Evolutionary conservation across 1,284 basidiomycete species (phyloP).

Genomic region (Calocybe gambosa): DNA sequence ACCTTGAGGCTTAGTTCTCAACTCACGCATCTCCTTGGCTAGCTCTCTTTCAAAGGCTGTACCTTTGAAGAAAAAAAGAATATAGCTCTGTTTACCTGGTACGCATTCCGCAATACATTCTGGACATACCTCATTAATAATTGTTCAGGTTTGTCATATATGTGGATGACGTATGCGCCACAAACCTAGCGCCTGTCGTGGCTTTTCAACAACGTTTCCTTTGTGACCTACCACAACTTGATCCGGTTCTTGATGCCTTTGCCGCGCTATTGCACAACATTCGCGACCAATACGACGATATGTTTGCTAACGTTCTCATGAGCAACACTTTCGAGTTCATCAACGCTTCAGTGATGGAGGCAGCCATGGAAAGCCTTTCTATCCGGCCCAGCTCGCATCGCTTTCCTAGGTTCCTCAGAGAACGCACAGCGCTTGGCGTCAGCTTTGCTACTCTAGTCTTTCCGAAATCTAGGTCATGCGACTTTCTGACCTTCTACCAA

Average conservation of each 20-base stretch:
- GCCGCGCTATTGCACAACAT: slow-evolving; percentile 1
- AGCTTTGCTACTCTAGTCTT: slow-evolving; percentile 1
- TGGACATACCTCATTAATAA: neutral
- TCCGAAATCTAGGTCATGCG: slow-evolving; percentile 5
- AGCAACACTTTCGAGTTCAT: slow-evolving; percentile 8
- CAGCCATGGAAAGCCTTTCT: neutral
- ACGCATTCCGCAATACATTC: neutral
- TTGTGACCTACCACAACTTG: slow-evolving; percentile 7
- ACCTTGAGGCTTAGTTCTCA: neutral
- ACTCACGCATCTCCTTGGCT: neutral
- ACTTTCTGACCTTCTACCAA: slow-evolving; percentile 3
- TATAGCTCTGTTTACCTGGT: slow-evolving; percentile 7
- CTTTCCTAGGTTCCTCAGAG: slow-evolving; percentile 8
- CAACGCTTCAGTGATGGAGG: slow-evolving; percentile 2
- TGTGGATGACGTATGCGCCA: slow-evolving; percentile 16
- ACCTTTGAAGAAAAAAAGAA: slow-evolving; percentile 8
- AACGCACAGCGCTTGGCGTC: neutral
- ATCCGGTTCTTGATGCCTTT: slow-evolving; percentile 8
- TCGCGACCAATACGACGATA: slow-evolving; percentile 2
- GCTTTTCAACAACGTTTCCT: slow-evolving; percentile 8
- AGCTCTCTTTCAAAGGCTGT: neutral
- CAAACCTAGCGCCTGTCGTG: neutral
- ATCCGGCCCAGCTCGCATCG: neutral
- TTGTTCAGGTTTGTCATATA: slow-evolving; percentile 3
- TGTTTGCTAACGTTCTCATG: slow-evolving; percentile 4